Conservation (phyloP, 805 yeast species). For the Ogataea nitratoaversa region DNA sequence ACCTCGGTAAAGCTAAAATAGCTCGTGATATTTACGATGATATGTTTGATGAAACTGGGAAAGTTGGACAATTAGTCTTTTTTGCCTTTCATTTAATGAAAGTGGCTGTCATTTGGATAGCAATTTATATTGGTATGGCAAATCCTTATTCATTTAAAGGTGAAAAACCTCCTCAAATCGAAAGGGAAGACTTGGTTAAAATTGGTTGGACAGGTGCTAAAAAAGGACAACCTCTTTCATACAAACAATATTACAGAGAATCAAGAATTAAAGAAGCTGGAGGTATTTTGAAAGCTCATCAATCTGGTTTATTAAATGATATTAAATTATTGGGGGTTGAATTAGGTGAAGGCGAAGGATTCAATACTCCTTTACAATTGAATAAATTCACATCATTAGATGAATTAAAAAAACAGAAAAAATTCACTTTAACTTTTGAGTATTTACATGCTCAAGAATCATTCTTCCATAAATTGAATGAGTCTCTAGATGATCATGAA, state of each 20-base stretch:
- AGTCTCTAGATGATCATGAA: constrained; percentile 23
- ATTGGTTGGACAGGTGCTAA: constrained; percentile 97
- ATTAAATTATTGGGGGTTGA: constrained; percentile 56
- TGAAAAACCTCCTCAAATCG: constrained; percentile 31
- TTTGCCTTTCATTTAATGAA: constrained; percentile 72
- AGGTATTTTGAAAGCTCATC: constrained; percentile 71
- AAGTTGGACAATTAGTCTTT: constrained; percentile 58
- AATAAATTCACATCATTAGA: constrained; percentile 13
- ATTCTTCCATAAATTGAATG: constrained; percentile 36
- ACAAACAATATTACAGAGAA: constrained; percentile 65
- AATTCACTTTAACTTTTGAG: constrained; percentile 53
- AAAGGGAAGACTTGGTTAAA: constrained; percentile 51
- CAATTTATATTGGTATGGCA: constrained; percentile 65
- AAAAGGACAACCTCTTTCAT: constrained; percentile 65
- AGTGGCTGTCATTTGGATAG: constrained; percentile 46
- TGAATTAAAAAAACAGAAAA: constrained; percentile 31
- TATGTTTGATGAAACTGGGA: constrained; percentile 35
- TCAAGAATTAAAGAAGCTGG: constrained; percentile 62
- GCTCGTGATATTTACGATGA: constrained; percentile 50
- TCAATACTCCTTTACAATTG: constrained; percentile 38
- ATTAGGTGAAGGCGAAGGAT: constrained; percentile 83
- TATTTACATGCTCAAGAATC: constrained; percentile 50
- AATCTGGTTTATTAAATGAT: constrained; percentile 60
- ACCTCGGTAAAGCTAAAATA: constrained; percentile 37
- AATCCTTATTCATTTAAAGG: constrained; percentile 63